Evolutionary conservation across 768 basidiomycete genomes (phyloP), one percentile per base, ranked within the genome.

Genomic region (Sutorius australiensis): DNA sequence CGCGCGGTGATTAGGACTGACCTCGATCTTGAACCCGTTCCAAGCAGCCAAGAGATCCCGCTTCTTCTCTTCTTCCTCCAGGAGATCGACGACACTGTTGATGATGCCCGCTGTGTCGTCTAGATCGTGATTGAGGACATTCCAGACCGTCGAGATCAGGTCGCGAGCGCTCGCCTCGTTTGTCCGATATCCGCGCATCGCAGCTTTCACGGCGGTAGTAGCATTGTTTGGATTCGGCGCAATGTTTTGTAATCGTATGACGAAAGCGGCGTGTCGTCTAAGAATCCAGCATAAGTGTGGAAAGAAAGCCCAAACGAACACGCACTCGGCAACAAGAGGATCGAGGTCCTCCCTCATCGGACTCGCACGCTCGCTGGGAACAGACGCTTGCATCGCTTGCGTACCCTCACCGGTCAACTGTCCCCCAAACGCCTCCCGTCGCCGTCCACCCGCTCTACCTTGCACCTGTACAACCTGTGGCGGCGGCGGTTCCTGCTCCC

Each of bases 91-190:
- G 32, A 90, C 75, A 2, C 80, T 74, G 54, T 85, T 87, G 40
- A 92, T 75, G 32, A 90, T 79, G 55, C 86, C 83, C 0, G 84
- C 85, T 0, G 91, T 89, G 30, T 82, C 77, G 47, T 97, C 92
- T 19, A 88, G 67, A 55, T 83, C 73, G 14, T 76, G 68, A 50
- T 86, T 84, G 11, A 89, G 71, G 33, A 88, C 77, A 64, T 85
- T 89, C 85, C 86, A 95, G n/a, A 95, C 75, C 0, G 90, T 95
- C 37, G 86, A 85, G 46, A 98, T 86, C 56, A 98, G 76, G 68
- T 95, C 95, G 4, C 84, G 77, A 3, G 93, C 89, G 37, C 80
- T 82, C 9, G 83, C 81, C 66, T 99, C 95, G 38, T 83, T 83
- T 2, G 77, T 68, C 24, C 82, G 80, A 71, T 87, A 99, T 28